These are phyloP conservation scores for Verticillium isaacii DNA, from an alignment of 2,329 filamentous ascomycete genomes.

Conservation along the genomic window DNA sequence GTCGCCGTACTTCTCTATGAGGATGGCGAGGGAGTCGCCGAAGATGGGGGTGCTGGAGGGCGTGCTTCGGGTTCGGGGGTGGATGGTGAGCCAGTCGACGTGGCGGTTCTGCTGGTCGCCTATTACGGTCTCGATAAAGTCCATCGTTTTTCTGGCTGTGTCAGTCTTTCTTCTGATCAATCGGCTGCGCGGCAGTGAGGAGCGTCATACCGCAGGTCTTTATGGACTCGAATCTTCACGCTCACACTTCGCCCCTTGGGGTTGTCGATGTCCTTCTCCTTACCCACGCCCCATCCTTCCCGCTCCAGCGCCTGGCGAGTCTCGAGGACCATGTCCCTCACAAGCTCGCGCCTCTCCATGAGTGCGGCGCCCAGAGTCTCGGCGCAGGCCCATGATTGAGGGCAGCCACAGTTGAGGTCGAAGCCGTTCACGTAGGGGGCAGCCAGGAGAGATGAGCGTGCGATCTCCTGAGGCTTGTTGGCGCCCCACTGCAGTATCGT, in stretches of 20 bases:
- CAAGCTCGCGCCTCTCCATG: slow-evolving; percentile 60
- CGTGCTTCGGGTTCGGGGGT: slow-evolving; percentile 59
- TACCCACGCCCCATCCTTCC: slow-evolving; percentile 49
- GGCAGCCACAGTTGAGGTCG: slow-evolving; percentile 69
- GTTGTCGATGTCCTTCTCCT: slow-evolving; percentile 35
- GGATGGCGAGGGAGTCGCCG: slow-evolving; percentile 52
- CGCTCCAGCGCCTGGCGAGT: slow-evolving; percentile 45
- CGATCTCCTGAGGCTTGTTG: slow-evolving; percentile 56
- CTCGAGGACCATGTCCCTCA: slow-evolving; percentile 59
- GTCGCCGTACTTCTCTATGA: slow-evolving; percentile 46
- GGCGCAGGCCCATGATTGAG: slow-evolving; percentile 67
- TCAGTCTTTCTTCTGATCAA: neutral
- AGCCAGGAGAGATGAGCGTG: slow-evolving; percentile 57
- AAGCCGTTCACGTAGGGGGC: slow-evolving; percentile 59
- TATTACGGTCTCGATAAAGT: slow-evolving; percentile 60
- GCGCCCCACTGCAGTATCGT: slow-evolving; percentile 66
- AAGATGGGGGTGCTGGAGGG: slow-evolving; percentile 58
- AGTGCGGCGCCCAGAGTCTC: slow-evolving; percentile 65
- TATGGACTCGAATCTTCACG: slow-evolving; percentile 66
- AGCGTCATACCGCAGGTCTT: slow-evolving; percentile 47
- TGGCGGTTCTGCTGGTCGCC: slow-evolving; percentile 44
- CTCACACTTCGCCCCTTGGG: slow-evolving; percentile 54
- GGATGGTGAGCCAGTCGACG: slow-evolving; percentile 66
- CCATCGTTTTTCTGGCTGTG: slow-evolving; percentile 42
- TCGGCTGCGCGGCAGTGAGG: neutral